Evolutionary conservation across 352 stramenopile species (phyloP), one percentile per base, ranked within the genome.

Genomic region (Pythium folliculosum): DNA sequence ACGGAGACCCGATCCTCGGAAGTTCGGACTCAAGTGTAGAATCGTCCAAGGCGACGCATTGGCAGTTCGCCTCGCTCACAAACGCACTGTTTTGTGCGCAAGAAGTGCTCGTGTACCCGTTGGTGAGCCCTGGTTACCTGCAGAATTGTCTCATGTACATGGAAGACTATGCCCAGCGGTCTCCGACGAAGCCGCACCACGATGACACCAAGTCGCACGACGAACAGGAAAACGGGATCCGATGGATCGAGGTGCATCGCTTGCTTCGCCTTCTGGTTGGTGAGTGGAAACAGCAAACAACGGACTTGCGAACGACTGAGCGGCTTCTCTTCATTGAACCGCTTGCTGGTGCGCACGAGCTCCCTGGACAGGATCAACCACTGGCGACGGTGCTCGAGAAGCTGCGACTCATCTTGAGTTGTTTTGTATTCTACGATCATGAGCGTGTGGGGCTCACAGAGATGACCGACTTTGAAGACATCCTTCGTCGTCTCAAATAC

Each of bases 361-460:
- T 22, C 55, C 7, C 63, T 17, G 43, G 27, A 22, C 35, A 60
- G 30, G 25, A 70, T 5, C n/a, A 58, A 48, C 22, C 49, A 4
- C 40, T 70, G 5, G 38, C 37, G 16, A 25, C 25, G 0, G 57
- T 77, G 2, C 47, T 90, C 1, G 80, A 88, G 27, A 89, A 88
- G 48, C 56, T 92, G 25, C 76, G 79, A 0, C 71, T 92, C 12
- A 70, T 92, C 19, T 63, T 92, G 1, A 92, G 80, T 38, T 91
- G 84, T 38, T 88, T 90, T 35, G 70, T 92, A 2, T 90, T 92
- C 69, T 89, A 86, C 38, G 84, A 91, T 32, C 78, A 88, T 35
- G 81, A 88, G 3, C 78, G 84, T 1, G 66, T 78, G 27, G 84
- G 82, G 14, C 76, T 81, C 5, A 79, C 85, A 32, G 40, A 67